Evolutionary conservation across 805 yeast genomes (phyloP).

Genomic region (Cephaloascus albidus): DNA sequence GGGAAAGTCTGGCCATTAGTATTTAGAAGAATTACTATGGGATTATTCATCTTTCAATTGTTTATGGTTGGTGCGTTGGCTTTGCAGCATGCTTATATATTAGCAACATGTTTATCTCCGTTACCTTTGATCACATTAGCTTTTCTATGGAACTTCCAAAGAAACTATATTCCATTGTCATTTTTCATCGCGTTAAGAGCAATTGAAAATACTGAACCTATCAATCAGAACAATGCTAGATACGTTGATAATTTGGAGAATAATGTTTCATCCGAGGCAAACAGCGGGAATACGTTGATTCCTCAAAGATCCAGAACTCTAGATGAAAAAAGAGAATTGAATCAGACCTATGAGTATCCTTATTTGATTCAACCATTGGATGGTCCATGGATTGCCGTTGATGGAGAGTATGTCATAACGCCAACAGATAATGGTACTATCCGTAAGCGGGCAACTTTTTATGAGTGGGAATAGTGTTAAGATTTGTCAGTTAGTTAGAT

Average conservation of each 20-base stretch:
- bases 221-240: constrained; percentile 9
- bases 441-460: constrained; percentile 14
- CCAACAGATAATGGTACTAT: constrained; percentile 33
- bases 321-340: constrained; percentile 68
- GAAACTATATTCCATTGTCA: constrained; percentile 70
- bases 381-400: constrained; percentile 78
- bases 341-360: constrained; percentile 73
- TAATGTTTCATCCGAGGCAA: neutral
- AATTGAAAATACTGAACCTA: constrained; percentile 37
- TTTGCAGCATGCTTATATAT: constrained; percentile 66
- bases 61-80: constrained; percentile 91
- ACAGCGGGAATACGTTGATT: constrained; percentile 1
- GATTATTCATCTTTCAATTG: constrained; percentile 74
- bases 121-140: constrained; percentile 61
- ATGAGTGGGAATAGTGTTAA: constrained; percentile 7
- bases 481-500: neutral
- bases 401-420: constrained; percentile 42
- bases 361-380: constrained; percentile 59
- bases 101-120: constrained; percentile 68
- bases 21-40: constrained; percentile 72
- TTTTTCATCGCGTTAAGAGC: constrained; percentile 84
- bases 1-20: constrained; percentile 95
- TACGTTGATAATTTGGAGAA: neutral
- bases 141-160: constrained; percentile 73
- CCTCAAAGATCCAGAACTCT: constrained; percentile 36